Base-by-base conservation (phyloP, 2,329 filamentous ascomycete species). In the Cryphonectria carpinicola region DNA sequence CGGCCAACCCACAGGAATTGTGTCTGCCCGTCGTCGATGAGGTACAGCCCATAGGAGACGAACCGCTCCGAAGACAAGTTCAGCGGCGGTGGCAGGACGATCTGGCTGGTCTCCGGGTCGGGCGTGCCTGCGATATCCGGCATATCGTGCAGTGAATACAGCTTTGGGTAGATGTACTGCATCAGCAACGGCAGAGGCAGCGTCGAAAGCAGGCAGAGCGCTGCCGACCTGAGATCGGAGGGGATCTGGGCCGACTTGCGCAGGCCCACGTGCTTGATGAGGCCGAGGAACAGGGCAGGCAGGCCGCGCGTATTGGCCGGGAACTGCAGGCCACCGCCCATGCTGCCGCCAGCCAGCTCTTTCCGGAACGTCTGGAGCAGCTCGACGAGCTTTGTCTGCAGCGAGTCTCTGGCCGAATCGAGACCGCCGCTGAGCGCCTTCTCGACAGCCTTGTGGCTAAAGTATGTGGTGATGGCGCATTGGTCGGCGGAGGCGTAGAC, bases 1-100 rank as follows among this genome's bases (percentile, higher is more conserved):
- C 95, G 90, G 19, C 96, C 96, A 28, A 98, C 88, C 96, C 96
- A 99, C 64, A 99, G 83, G 87, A 99, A 99, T 80, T 99, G 96
- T 7, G 94, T 98, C 81, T 98, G 95, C 3, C 95, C 95, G 78
- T 99, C 96, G 77, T 99, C 96, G 76, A 99, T 96, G 70, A 99
- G 88, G 81, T 99, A 99, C 25, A 99, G 84, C 39, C 96, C 96
- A 78, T 97, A 97, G 0, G 94, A 89, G 4, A 94, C 93, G 65
- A 99, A 88, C 63, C 92, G 89, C 80, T 95, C 94, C 1, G 95
- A 97, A 3, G 94, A 94, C 70, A 98, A 87, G 80, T 98, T 98
- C 77, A 93, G 78, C 0, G 93, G 86, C 5, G 93, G 93, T 35
- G 96, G 96, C 68, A 99, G 89, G 65, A 93, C 87, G 74, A 97